A percentile compares a stretch with the other conserved stretches of the same genome.
Evolutionary conservation across 352 stramenopile genomes (phyloP).

Genomic region (Pythium sp.): DNA sequence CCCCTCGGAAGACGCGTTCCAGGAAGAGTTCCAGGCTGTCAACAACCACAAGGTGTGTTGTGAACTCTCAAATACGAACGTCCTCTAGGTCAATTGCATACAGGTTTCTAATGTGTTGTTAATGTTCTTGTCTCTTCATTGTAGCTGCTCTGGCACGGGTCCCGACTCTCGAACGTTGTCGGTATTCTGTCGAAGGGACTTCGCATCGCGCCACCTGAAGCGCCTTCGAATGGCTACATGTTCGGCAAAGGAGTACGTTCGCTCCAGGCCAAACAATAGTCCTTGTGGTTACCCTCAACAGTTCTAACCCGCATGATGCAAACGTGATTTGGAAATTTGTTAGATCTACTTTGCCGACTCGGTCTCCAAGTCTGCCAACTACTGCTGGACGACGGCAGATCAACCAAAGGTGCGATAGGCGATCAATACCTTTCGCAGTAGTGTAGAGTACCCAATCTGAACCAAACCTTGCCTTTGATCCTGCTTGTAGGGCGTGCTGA

Average conservation of each 20-base stretch:
- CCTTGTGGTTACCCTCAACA: background rate
- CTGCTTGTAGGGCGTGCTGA: slow-evolving; percentile 27
- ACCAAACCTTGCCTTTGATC: background rate
- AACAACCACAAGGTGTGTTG: slow-evolving; percentile 46
- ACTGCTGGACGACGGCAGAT: slow-evolving; percentile 71
- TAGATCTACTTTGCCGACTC: slow-evolving; percentile 88
- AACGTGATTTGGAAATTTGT: background rate
- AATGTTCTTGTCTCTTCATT: background rate
- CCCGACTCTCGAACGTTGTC: slow-evolving; percentile 68
- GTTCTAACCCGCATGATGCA: background rate
- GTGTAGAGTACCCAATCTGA: background rate
- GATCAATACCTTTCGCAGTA: background rate
- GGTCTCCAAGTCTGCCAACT: slow-evolving; percentile 78
- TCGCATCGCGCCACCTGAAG: slow-evolving; percentile 76
- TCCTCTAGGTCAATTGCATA: background rate
- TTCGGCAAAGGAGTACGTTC: slow-evolving; percentile 79
- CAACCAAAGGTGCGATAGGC: slow-evolving; percentile 36
- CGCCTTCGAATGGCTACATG: slow-evolving; percentile 73
- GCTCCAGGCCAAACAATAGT: background rate
- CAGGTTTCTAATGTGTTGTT: background rate
- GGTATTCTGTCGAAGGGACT: slow-evolving; percentile 81
- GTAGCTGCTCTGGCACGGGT: slow-evolving; percentile 82
- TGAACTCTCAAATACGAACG: no score
- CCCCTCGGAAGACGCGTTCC: slow-evolving; percentile 39
- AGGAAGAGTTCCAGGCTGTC: slow-evolving; percentile 33